A percentile compares a stretch with the other conserved stretches of the same genome.
These are phyloP conservation scores for Dioscorea alata DNA, from an alignment of 106 monocot genomes.

Conservation along the genomic window DNA sequence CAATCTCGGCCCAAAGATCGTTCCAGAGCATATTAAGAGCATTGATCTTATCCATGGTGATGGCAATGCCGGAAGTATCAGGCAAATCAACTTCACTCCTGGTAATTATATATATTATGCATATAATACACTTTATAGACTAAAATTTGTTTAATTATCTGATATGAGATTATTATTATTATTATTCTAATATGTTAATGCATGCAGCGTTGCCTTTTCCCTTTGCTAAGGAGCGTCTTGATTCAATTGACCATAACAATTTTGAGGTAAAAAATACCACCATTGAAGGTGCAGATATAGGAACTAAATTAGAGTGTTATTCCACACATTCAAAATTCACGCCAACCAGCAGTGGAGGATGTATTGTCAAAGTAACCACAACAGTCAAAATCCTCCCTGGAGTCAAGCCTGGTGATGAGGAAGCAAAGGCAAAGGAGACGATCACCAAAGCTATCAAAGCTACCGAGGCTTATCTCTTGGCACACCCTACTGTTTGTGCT, in stretches of 20 bases:
- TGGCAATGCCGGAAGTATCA: slow-evolving; percentile 24
- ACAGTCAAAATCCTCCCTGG: slow-evolving; percentile 10
- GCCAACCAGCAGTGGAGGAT: slow-evolving; percentile 9
- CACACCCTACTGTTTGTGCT: not conserved
- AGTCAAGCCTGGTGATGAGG: not conserved
- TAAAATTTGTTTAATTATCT: not conserved
- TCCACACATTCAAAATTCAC: slow-evolving; percentile 19
- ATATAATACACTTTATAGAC: not conserved
- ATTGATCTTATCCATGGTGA: slow-evolving; percentile 10
- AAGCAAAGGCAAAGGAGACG: not conserved
- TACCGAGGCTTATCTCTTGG: not conserved
- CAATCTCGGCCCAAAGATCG: slow-evolving; percentile 37
- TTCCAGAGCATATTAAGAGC: slow-evolving; percentile 24
- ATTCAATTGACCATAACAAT: slow-evolving; percentile 12
- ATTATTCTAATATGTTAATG: not conserved
- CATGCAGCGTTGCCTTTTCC: slow-evolving; percentile 15
- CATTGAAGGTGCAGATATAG: slow-evolving; percentile 25
- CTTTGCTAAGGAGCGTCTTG: slow-evolving; percentile 18
- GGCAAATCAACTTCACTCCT: slow-evolving; percentile 35
- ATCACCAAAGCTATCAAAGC: not conserved
- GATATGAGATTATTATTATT: not conserved
- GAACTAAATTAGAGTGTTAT: slow-evolving; percentile 6
- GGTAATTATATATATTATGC: slow-evolving; percentile 6
- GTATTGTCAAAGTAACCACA: slow-evolving; percentile 16
- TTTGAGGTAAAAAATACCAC: slow-evolving; percentile 14